These are phyloP conservation scores for Pseudotsuga menziesii DNA, from an alignment of 75 land plant genomes.

Conservation along the genomic window DNA sequence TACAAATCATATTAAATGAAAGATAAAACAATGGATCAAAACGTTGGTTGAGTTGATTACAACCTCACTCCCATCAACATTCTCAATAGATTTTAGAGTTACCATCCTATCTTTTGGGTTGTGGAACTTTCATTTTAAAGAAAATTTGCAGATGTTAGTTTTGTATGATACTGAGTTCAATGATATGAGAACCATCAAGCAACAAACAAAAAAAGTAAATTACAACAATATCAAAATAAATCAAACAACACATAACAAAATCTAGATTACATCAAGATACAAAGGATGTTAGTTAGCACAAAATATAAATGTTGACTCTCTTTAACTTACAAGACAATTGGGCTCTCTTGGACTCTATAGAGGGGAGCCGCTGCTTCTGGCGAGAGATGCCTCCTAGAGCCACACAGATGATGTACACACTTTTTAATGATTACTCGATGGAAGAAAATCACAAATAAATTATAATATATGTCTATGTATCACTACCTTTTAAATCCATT, in stretches of 20 bases:
- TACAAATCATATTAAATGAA: not conserved
- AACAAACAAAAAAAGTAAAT: not conserved
- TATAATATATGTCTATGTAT: too few relatives aligned
- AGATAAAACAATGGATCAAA: not conserved
- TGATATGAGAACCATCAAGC: not conserved
- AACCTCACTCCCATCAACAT: constrained; percentile 7
- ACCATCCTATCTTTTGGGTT: constrained; percentile 49
- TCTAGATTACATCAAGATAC: too few relatives aligned
- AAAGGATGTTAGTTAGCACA: not conserved
- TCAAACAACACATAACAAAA: not conserved
- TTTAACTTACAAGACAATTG: constrained; percentile 74
- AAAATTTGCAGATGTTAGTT: constrained; percentile 69
- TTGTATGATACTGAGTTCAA: constrained; percentile 51
- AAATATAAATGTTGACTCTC: not conserved
- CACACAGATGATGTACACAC: too few relatives aligned
- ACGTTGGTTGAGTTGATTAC: constrained; percentile 1
- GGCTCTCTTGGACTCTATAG: constrained; percentile 83
- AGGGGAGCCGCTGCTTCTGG: too few relatives aligned
- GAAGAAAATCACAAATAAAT: too few relatives aligned
- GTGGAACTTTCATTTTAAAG: constrained; percentile 61
- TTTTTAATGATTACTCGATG: too few relatives aligned
- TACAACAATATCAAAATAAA: not conserved
- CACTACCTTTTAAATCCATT: too few relatives aligned
- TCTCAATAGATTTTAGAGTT: not conserved
- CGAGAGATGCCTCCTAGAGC: too few relatives aligned